phyloP scores from a whole-genome alignment of 495 filamentous ascomycete genomes.

The Chaetomium cochliodes region DNA sequence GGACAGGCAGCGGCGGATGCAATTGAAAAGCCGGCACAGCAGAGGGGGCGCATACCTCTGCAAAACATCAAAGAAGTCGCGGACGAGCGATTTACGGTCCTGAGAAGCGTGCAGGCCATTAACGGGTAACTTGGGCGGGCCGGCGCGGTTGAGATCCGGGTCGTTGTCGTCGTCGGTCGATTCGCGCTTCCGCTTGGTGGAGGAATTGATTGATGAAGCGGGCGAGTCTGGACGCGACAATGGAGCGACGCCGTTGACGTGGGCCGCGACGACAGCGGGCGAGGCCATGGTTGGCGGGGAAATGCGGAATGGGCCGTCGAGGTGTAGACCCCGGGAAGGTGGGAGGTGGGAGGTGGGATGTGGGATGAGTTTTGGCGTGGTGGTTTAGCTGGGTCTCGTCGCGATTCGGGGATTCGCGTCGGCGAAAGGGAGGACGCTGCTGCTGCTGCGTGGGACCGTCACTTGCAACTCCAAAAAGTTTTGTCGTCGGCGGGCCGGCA shows the following conservation, averaged over 20 bases:
- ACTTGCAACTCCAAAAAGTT: slow-evolving; percentile 35
- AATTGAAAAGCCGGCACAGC: slow-evolving; percentile 7
- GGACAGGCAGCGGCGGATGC: background rate
- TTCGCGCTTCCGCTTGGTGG: slow-evolving; percentile 59
- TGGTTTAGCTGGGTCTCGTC: slow-evolving; percentile 35
- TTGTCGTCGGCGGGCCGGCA: slow-evolving; percentile 27
- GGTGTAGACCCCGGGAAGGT: slow-evolving; percentile 13
- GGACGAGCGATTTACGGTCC: slow-evolving; percentile 36
- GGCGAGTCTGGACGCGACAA: slow-evolving; percentile 43
- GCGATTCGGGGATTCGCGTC: slow-evolving; percentile 48
- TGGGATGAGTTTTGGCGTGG: slow-evolving; percentile 23
- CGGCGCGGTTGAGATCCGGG: slow-evolving; percentile 30
- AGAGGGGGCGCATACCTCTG: slow-evolving; percentile 42
- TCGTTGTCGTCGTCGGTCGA: slow-evolving; percentile 44
- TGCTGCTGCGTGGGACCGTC: slow-evolving; percentile 15
- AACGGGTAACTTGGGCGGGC: slow-evolving; percentile 30
- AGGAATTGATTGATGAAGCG: slow-evolving; percentile 39
- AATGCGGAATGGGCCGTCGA: slow-evolving; percentile 20
- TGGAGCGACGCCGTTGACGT: slow-evolving; percentile 43
- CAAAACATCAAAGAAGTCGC: slow-evolving; percentile 46
- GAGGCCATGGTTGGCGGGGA: slow-evolving; percentile 42
- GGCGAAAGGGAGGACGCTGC: slow-evolving; percentile 32
- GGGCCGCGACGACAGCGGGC: slow-evolving; percentile 40
- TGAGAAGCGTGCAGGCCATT: slow-evolving; percentile 29
- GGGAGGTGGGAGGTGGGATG: slow-evolving; percentile 23